These are phyloP conservation scores for Cladobotryum protrusum DNA, from an alignment of 2,329 filamentous ascomycete genomes.

Conservation along the genomic window DNA sequence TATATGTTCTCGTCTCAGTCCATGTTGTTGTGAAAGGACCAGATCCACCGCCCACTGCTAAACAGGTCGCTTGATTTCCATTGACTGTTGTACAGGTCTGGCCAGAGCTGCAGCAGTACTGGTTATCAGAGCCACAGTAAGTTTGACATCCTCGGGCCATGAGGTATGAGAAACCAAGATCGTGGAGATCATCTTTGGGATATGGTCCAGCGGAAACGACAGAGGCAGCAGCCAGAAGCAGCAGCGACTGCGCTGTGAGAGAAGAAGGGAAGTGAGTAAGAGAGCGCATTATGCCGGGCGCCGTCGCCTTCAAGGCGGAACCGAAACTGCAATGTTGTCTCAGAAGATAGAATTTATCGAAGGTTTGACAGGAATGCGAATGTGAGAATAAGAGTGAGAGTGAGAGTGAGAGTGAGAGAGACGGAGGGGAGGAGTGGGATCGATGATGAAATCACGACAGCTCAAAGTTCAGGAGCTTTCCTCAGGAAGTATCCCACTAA, in stretches of 20 bases:
- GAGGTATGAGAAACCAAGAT: conserved; percentile 44
- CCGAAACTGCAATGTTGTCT: not conserved
- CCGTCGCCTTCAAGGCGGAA: not conserved
- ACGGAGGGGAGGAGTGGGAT: no score
- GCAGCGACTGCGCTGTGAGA: conserved; percentile 17
- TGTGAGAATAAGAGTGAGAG: not conserved
- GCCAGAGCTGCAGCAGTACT: conserved; percentile 47
- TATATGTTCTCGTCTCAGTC: conserved; percentile 55
- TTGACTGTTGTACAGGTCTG: conserved; percentile 46
- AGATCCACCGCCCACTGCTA: conserved; percentile 24
- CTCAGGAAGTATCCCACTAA: not conserved
- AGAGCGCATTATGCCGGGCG: conserved; percentile 10
- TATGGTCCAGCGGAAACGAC: conserved; percentile 39
- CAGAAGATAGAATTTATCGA: not conserved
- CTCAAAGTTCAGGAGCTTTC: not conserved
- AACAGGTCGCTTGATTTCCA: conserved; percentile 45
- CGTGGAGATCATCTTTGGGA: conserved; percentile 44
- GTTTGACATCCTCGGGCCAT: conserved; percentile 43
- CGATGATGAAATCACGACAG: not conserved
- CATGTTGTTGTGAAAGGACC: conserved; percentile 49
- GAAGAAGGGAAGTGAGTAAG: conserved; percentile 4
- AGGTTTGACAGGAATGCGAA: not conserved
- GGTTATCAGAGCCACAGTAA: conserved; percentile 49
- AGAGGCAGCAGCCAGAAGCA: conserved; percentile 33
- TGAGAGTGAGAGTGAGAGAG: not conserved